Evolutionary conservation across 1,284 basidiomycete species (phyloP).

Genomic region (Leccinum pachyderme): DNA sequence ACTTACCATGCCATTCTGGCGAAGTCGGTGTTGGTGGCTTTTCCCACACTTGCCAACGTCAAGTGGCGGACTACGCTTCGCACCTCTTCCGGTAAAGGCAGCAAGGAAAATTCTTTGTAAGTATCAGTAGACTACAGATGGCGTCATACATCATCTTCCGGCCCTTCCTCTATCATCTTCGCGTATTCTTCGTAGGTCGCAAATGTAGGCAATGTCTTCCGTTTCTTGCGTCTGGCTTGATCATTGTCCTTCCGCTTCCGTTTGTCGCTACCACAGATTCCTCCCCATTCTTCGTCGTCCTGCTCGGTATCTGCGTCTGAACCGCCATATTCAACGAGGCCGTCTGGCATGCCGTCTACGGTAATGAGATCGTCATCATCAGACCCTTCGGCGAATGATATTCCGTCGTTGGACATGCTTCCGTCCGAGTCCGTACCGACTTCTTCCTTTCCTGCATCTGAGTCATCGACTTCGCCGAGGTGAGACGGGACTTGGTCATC

Average conservation of each 20-base stretch:
- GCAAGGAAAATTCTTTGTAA: neutral
- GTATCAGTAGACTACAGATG: neutral
- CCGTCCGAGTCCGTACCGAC: constrained; percentile 25
- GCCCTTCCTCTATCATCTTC: constrained; percentile 79
- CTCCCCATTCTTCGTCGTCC: constrained; percentile 50
- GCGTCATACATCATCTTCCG: constrained; percentile 25
- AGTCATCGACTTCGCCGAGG: constrained; percentile 35
- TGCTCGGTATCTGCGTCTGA: constrained; percentile 44
- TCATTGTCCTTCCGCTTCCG: constrained; percentile 52
- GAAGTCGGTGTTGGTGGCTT: too few species aligned
- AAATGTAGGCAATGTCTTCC: constrained; percentile 79
- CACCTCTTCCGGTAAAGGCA: neutral
- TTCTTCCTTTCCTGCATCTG: constrained; percentile 27
- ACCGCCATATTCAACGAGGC: constrained; percentile 59
- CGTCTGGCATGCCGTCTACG: constrained; percentile 51
- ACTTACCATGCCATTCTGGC: too few species aligned
- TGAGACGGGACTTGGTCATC: constrained; percentile 40
- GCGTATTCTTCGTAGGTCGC: constrained; percentile 96
- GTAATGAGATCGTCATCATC: constrained; percentile 67
- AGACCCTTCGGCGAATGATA: constrained; percentile 63
- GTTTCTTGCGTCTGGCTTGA: constrained; percentile 66
- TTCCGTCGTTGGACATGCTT: constrained; percentile 31
- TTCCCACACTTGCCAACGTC: too few species aligned
- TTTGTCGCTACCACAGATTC: constrained; percentile 37
- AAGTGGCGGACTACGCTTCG: too few species aligned